A percentile compares a stretch with the other conserved stretches of the same genome.
phyloP scores from a whole-genome alignment of 495 filamentous ascomycete genomes.

The Pseudotulostoma volvatum region DNA sequence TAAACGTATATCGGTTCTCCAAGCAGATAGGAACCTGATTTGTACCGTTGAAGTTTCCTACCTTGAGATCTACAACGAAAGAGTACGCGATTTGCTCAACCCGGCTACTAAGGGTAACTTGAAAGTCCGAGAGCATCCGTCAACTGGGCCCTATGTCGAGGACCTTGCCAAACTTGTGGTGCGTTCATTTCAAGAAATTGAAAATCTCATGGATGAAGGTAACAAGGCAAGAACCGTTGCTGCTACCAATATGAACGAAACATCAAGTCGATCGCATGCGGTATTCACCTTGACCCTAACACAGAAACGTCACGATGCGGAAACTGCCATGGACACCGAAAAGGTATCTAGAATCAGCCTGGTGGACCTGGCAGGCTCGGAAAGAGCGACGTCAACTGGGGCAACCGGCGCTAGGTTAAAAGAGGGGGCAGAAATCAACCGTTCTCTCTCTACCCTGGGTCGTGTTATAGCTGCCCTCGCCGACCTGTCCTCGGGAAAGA shows the following conservation, averaged over 20 bases:
- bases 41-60: conserved; percentile 98
- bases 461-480: conserved; percentile 96
- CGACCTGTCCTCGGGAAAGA: conserved; percentile 75
- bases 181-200: conserved; percentile 88
- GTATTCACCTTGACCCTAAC: conserved; percentile 95
- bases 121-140: conserved; percentile 93
- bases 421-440: conserved; percentile 97
- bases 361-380: conserved; percentile 94
- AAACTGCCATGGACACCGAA: conserved; percentile 91
- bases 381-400: conserved; percentile 88
- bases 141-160: conserved; percentile 94
- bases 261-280: conserved; percentile 91
- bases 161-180: conserved; percentile 96
- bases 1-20: conserved; percentile 57
- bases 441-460: conserved; percentile 88
- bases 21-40: conserved; percentile 60
- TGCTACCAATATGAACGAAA: conserved; percentile 99
- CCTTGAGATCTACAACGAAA: conserved; percentile 98
- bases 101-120: conserved; percentile 92
- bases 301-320: conserved; percentile 81
- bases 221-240: conserved; percentile 97
- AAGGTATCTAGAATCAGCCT: conserved; percentile 96
- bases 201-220: conserved; percentile 96
- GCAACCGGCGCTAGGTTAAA: conserved; percentile 92
- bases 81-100: conserved; percentile 90